phyloP scores from a whole-genome alignment of 768 basidiomycete genomes.

The Cystofilobasidium bisporidii region DNA sequence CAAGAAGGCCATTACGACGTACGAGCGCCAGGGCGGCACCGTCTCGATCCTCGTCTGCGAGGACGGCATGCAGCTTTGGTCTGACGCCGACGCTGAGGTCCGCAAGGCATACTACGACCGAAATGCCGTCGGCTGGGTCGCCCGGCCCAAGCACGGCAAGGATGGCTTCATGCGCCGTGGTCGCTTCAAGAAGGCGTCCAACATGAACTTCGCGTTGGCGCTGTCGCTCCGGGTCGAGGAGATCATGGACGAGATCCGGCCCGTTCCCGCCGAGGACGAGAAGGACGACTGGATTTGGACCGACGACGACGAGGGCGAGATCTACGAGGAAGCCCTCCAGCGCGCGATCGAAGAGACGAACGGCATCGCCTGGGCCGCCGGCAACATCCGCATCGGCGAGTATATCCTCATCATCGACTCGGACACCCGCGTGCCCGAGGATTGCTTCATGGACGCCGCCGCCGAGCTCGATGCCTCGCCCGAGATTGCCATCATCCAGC shows the following conservation, averaged over 20 bases:
- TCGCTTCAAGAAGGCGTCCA: slow-evolving; percentile 87
- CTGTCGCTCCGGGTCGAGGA: slow-evolving; percentile 57
- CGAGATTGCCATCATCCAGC: slow-evolving; percentile 79
- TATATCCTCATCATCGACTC: slow-evolving; percentile 28
- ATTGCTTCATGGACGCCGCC: slow-evolving; percentile 82
- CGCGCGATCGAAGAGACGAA: slow-evolving; percentile 61
- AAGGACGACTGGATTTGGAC: slow-evolving; percentile 50
- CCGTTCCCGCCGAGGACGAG: slow-evolving; percentile 43
- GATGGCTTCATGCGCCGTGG: slow-evolving; percentile 72
- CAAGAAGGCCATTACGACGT: slow-evolving; percentile 70
- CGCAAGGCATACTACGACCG: slow-evolving; percentile 63
- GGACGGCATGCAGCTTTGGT: slow-evolving; percentile 52
- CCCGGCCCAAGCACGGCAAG: slow-evolving; percentile 61
- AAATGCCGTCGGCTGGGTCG: slow-evolving; percentile 70
- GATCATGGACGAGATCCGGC: slow-evolving; percentile 45
- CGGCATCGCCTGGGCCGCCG: slow-evolving; percentile 61
- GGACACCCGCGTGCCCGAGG: slow-evolving; percentile 38
- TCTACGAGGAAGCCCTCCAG: slow-evolving; percentile 61
- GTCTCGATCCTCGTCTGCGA: slow-evolving; percentile 72
- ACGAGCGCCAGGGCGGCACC: slow-evolving; percentile 78
- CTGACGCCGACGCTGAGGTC: slow-evolving; percentile 53
- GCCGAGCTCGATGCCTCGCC: slow-evolving; percentile 72
- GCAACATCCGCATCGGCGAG: slow-evolving; percentile 22
- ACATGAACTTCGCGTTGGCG: slow-evolving; percentile 76
- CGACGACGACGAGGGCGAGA: slow-evolving; percentile 56